These are phyloP conservation scores for Dittrichia graveolens DNA, from an alignment of 129 eudicot species.

Conservation along the genomic window DNA sequence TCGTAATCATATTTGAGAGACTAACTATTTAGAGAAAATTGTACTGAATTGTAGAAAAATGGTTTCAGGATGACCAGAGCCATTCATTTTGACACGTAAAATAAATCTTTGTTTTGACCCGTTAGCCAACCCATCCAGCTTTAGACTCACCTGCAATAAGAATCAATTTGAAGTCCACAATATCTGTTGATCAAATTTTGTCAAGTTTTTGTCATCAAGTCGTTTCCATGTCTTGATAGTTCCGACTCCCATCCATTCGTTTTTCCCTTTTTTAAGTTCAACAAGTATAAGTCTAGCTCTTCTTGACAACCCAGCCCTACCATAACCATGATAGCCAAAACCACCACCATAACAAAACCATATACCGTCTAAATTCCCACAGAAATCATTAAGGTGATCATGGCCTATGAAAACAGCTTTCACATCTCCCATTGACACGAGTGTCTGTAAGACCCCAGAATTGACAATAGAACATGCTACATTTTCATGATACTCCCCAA, in stretches of 20 bases:
- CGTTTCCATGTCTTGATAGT: constrained; percentile 89
- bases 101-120: background rate
- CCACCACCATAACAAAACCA: constrained; percentile 99
- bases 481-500: constrained; percentile 61
- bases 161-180: constrained; percentile 59
- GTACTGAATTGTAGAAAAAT: background rate
- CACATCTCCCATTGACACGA: constrained; percentile 79
- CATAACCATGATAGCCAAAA: constrained; percentile 93
- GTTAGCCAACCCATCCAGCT: background rate
- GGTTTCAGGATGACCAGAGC: no score
- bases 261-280: constrained; percentile 65
- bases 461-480: constrained; percentile 82
- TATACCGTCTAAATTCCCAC: constrained; percentile 72
- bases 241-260: constrained; percentile 73
- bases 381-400: constrained; percentile 91
- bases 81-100: no score
- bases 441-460: constrained; percentile 66
- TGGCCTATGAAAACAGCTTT: constrained; percentile 92
- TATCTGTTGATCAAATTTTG: constrained; percentile 79
- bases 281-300: constrained; percentile 70
- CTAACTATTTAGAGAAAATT: background rate
- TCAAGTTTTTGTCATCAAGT: constrained; percentile 61
- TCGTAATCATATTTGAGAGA: background rate
- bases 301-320: constrained; percentile 72
- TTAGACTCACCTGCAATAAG: constrained; percentile 31